These are phyloP conservation scores for Macrotyloma uniflorum DNA, from an alignment of 306 rosid genomes.

Conservation along the genomic window DNA sequence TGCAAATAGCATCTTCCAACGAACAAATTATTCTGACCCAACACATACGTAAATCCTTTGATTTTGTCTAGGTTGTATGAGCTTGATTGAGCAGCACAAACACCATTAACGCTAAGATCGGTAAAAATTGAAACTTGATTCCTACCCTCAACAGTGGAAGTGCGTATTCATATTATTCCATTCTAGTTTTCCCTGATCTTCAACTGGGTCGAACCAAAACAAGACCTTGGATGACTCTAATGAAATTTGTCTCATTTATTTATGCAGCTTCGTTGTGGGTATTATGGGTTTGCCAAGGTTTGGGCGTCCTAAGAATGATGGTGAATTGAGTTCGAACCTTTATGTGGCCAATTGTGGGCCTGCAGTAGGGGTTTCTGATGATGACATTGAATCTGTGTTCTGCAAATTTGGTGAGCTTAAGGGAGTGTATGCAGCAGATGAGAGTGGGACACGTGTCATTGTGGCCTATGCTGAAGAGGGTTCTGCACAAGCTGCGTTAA, in stretches of 20 bases:
- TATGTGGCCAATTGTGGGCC: slow-evolving; percentile 89
- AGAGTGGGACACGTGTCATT: slow-evolving; percentile 80
- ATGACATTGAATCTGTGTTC: slow-evolving; percentile 59
- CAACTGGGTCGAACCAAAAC: slow-evolving; percentile 14
- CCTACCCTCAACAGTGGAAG: slow-evolving; percentile 4
- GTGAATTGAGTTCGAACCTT: slow-evolving; percentile 63
- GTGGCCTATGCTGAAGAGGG: slow-evolving; percentile 56
- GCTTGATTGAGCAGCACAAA: background rate
- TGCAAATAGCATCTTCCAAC: background rate
- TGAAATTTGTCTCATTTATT: background rate
- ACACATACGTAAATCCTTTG: background rate
- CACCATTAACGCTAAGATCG: background rate
- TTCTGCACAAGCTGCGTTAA: slow-evolving; percentile 64
- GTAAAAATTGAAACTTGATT: slow-evolving; percentile 22
- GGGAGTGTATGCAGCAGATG: slow-evolving; percentile 79
- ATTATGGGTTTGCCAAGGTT: slow-evolving; percentile 59
- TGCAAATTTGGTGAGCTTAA: slow-evolving; percentile 62
- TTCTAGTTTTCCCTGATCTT: background rate
- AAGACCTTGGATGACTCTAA: background rate
- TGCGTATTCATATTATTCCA: background rate
- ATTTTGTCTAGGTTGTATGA: background rate
- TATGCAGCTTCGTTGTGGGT: slow-evolving; percentile 12
- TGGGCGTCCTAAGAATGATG: slow-evolving; percentile 59
- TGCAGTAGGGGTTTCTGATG: slow-evolving; percentile 65
- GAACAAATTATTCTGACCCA: background rate